Evolutionary conservation across 495 filamentous ascomycete species (phyloP).

Genomic region (Podospora fimiseda): DNA sequence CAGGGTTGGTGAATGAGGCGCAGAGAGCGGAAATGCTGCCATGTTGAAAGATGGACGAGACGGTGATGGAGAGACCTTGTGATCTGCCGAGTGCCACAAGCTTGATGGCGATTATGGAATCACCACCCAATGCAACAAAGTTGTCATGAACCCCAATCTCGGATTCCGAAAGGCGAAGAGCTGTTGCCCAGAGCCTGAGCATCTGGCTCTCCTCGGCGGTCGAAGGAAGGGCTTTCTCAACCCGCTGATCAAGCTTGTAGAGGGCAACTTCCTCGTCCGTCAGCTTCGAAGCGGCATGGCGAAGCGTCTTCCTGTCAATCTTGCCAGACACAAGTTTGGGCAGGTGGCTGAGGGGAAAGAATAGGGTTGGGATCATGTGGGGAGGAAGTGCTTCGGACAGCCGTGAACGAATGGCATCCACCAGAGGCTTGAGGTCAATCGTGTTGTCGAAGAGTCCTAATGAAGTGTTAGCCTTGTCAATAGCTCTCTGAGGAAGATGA

Average conservation of each 20-base stretch:
- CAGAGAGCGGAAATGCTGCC: constrained; percentile 7
- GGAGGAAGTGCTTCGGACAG: not conserved
- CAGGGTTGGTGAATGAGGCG: not conserved
- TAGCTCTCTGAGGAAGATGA: not conserved
- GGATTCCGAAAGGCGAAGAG: constrained; percentile 15
- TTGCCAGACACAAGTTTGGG: constrained; percentile 4
- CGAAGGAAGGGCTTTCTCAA: not conserved
- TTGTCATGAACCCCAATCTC: constrained; percentile 45
- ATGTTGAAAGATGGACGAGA: constrained; percentile 43
- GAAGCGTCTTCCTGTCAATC: constrained; percentile 6
- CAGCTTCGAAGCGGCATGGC: constrained; percentile 15
- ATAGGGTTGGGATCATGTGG: constrained; percentile 2
- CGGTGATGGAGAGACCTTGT: constrained; percentile 46
- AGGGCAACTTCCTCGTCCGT: constrained; percentile 18
- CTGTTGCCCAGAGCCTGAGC: constrained; percentile 20
- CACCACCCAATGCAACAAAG: constrained; percentile 59
- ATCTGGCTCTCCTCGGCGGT: constrained; percentile 18
- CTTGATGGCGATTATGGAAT: constrained; percentile 63
- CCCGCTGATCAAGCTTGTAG: constrained; percentile 6
- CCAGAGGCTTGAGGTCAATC: constrained; percentile 1
- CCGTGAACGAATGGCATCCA: not conserved
- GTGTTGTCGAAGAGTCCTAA: not conserved
- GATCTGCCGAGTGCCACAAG: constrained; percentile 48
- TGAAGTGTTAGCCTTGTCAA: not conserved
- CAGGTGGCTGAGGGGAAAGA: not conserved